Percentiles rank a stretch among this genome's conserved stretches.
Conservation (phyloP, 2,329 filamentous ascomycete genomes). For the Colletotrichum orbiculare region DNA sequence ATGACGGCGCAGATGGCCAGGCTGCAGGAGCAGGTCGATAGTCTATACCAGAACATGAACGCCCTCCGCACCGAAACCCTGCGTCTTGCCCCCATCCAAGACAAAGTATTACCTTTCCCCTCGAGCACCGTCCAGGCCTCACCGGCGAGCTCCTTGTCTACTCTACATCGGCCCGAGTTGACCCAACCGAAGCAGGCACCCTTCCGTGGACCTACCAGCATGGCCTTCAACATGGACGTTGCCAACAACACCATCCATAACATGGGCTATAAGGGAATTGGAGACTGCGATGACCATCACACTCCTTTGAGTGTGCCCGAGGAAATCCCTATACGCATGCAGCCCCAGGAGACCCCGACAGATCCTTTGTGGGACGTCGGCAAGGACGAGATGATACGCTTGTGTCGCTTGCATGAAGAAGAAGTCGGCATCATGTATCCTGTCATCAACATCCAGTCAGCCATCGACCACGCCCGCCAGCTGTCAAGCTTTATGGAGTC, state of each 20-base stretch:
- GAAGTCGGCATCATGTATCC: conserved; percentile 95
- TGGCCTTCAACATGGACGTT: conserved; percentile 85
- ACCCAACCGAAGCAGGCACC: conserved; percentile 67
- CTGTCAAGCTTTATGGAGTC: conserved; percentile 79
- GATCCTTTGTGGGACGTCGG: conserved; percentile 86
- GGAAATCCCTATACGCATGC: conserved; percentile 23
- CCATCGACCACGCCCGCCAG: conserved; percentile 76
- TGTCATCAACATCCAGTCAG: conserved; percentile 77
- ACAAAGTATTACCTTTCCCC: conserved; percentile 50
- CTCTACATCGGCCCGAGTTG: conserved; percentile 56
- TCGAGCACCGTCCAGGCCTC: conserved; percentile 53
- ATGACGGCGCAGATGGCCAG: conserved; percentile 80
- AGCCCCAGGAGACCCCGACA: conserved; percentile 40
- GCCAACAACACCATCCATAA: conserved; percentile 88
- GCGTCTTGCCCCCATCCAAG: conserved; percentile 57
- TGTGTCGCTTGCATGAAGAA: conserved; percentile 86
- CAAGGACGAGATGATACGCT: conserved; percentile 81
- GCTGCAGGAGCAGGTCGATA: conserved; percentile 87
- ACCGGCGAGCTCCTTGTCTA: conserved; percentile 56
- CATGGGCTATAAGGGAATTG: conserved; percentile 82
- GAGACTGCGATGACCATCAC: conserved; percentile 71
- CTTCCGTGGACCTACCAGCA: conserved; percentile 88
- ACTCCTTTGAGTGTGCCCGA: conserved; percentile 36
- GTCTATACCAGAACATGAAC: conserved; percentile 78
- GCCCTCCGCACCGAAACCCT: conserved; percentile 69